Evolutionary conservation across 768 basidiomycete genomes (phyloP), one percentile per base, ranked within the genome.

Genomic region (Rhodosporidiobolus odoratus): DNA sequence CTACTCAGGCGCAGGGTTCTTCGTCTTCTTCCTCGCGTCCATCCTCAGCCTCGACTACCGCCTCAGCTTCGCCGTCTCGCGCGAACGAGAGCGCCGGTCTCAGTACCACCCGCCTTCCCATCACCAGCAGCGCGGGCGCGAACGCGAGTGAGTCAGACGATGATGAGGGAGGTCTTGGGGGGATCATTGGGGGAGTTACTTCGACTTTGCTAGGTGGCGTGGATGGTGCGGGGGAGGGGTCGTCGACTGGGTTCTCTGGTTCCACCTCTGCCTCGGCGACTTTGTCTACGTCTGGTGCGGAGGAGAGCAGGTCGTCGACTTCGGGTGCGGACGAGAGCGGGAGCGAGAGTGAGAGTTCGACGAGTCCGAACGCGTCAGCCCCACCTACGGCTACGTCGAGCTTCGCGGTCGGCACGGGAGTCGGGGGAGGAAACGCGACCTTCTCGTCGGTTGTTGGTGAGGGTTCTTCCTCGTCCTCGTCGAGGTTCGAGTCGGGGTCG

Each of bases 101-200:
- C 43, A 13, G 43, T 23, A 12, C 23, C 43, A 12, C 23, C 43
- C 43, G 43, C 43, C 43, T 45, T 23, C 23, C 23, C 43, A 13
- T 45, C 43, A 45, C 43, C 43, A 25, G 9, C 21, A 13, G 21
- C 21, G n/a, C 48, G 48, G n/a, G 21, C 23, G n/a, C 48, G 12
- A 50, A 17, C 15, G n/a, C 48, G 12, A 50, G 21, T 25, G n/a
- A 17, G 12, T 23, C 21, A n/a, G n/a, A n/a, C n/a, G n/a, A n/a
- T n/a, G n/a, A n/a, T n/a, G n/a, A n/a, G n/a, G 48, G 48, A 50
- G 48, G 48, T 8, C 21, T 19, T 10, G 65, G 65, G n/a, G 65
- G 65, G 35, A 58, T 65, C 27, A 21, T 65, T 37, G 65, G 65
- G 2, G 50, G 58, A 43, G 25, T 65, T 23, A 65, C 65, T n/a